A percentile compares a stretch with the other conserved stretches of the same genome.
Evolutionary conservation across 257 asterid genomes (phyloP).

Genomic region (Ocimum tenuiflorum): DNA sequence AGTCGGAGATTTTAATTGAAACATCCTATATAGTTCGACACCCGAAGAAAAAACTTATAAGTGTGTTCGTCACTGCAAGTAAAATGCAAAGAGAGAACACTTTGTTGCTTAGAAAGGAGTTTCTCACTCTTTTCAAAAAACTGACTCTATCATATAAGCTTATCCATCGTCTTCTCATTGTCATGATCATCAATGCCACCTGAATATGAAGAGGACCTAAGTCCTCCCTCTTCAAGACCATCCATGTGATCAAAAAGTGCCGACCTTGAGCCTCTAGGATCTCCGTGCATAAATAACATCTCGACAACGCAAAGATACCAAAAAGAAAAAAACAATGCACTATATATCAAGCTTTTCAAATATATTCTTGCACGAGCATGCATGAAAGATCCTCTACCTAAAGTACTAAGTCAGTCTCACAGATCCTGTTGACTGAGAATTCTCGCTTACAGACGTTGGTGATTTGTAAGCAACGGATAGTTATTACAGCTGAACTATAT

Average conservation of each 20-base stretch:
- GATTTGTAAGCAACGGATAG: background rate
- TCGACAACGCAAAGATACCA: slow-evolving; percentile 2
- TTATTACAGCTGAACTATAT: background rate
- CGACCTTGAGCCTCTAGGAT: slow-evolving; percentile 62
- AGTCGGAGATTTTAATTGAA: background rate
- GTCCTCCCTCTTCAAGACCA: slow-evolving; percentile 77
- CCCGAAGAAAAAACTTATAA: background rate
- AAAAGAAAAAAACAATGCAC: background rate
- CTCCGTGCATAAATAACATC: slow-evolving; percentile 43
- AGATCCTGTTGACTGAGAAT: background rate
- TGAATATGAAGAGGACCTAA: slow-evolving; percentile 58
- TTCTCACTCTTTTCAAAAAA: slow-evolving; percentile 68
- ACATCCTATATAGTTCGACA: background rate
- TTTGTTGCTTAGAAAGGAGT: background rate
- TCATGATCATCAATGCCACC: slow-evolving; percentile 58
- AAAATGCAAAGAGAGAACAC: background rate
- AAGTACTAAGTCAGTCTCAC: slow-evolving; percentile 1
- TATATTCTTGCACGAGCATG: background rate
- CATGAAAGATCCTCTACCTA: background rate
- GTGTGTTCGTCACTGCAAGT: background rate
- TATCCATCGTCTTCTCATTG: slow-evolving; percentile 66
- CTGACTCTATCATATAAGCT: slow-evolving; percentile 85
- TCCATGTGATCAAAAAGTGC: slow-evolving; percentile 67
- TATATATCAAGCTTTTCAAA: background rate
- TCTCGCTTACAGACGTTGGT: background rate